These are phyloP conservation scores for Mytilinidion resinicola DNA, from an alignment of 495 filamentous ascomycete genomes.

Conservation along the genomic window DNA sequence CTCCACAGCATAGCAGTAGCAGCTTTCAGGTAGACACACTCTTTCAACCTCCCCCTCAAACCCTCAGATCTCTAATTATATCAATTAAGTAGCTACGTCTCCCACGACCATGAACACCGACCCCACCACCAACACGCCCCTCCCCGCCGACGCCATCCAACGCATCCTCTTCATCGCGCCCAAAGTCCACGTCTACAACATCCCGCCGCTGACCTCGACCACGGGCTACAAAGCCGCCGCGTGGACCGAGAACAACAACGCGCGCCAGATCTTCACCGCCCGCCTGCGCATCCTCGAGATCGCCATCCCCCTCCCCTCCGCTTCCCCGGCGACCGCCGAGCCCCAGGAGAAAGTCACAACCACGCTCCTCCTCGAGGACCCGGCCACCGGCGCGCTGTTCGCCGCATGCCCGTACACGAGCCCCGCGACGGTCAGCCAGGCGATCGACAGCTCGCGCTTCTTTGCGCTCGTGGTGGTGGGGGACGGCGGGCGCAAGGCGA, in stretches of 20 bases:
- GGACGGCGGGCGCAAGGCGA: conserved; percentile 60
- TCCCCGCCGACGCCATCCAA: conserved; percentile 64
- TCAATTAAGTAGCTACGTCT: background rate
- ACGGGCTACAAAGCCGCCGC: conserved; percentile 65
- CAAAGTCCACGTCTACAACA: conserved; percentile 70
- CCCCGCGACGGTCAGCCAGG: conserved; percentile 57
- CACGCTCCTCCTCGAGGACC: conserved; percentile 70
- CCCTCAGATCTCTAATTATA: too few species aligned
- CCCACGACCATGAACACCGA: conserved; percentile 39
- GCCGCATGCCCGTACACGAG: conserved; percentile 68
- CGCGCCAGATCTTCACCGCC: conserved; percentile 72
- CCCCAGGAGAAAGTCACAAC: conserved; percentile 52
- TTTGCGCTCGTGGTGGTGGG: conserved; percentile 74
- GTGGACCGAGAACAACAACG: conserved; percentile 66
- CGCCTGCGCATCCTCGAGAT: conserved; percentile 75
- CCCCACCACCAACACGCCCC: conserved; percentile 50
- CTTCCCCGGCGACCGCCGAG: background rate
- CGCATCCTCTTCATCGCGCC: conserved; percentile 65
- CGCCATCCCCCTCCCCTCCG: conserved; percentile 41
- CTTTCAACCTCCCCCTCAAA: too few species aligned
- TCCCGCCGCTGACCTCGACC: conserved; percentile 63
- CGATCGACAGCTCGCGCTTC: conserved; percentile 67
- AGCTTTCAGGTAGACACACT: too few species aligned
- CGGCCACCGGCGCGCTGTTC: conserved; percentile 62
- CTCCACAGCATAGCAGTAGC: too few species aligned